Conservation (phyloP, 495 filamentous ascomycete species). For the Xylaria flabelliformis region DNA sequence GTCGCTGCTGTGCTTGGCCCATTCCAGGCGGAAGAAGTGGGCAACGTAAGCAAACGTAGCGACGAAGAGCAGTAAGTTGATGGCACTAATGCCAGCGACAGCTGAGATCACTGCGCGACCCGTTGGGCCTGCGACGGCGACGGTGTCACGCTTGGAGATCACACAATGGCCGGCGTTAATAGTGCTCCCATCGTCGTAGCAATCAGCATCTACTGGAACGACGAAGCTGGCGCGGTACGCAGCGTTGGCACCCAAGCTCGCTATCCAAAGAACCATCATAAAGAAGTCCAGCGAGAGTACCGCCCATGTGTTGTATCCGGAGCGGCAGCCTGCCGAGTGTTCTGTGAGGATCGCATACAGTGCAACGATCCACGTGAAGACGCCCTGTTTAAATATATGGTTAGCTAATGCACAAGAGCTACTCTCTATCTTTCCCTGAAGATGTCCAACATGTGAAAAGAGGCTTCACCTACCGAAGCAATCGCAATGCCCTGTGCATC, state of each 20-base stretch:
- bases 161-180: slow-evolving; percentile 47
- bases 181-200: slow-evolving; percentile 47
- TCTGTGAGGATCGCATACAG: slow-evolving; percentile 50
- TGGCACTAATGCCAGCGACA: slow-evolving; percentile 52
- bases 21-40: slow-evolving; percentile 48
- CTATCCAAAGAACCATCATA: slow-evolving; percentile 56
- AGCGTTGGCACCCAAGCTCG: slow-evolving; percentile 53
- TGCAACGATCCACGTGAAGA: slow-evolving; percentile 55
- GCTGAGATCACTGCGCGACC: slow-evolving; percentile 45
- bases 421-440: neutral
- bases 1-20: slow-evolving; percentile 30
- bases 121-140: slow-evolving; percentile 36
- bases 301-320: slow-evolving; percentile 52
- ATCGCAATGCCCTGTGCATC: slow-evolving; percentile 47
- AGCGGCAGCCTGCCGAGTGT: slow-evolving; percentile 43
- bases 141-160: slow-evolving; percentile 32
- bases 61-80: slow-evolving; percentile 53
- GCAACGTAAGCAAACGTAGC: slow-evolving; percentile 51
- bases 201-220: slow-evolving; percentile 39
- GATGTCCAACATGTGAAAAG: neutral
- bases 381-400: slow-evolving; percentile 33
- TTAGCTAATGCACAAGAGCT: neutral
- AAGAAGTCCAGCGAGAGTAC: slow-evolving; percentile 52
- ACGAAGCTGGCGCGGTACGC: slow-evolving; percentile 48
- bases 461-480: slow-evolving; percentile 46